Conservation (phyloP, 306 rosid genomes). For the Styphnolobium japonicum region DNA sequence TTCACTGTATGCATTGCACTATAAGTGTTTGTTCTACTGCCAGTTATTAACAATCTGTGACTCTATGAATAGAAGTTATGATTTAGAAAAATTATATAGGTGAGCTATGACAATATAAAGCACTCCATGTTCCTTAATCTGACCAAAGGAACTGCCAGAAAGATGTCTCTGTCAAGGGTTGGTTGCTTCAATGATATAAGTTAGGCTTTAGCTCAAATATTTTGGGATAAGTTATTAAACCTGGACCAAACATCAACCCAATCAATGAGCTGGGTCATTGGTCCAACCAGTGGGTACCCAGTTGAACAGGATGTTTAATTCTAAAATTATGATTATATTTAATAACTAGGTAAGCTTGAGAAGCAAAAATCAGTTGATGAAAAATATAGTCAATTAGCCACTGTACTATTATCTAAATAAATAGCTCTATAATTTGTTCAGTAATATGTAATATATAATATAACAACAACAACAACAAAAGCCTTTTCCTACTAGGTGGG, state of each 20-base stretch:
- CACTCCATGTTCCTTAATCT: not conserved
- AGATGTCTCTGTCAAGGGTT: not conserved
- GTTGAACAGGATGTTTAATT: not conserved
- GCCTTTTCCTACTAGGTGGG: too few relatives aligned
- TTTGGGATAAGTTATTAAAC: not conserved
- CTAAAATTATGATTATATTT: too few relatives aligned
- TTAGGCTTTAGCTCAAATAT: slow-evolving; percentile 4
- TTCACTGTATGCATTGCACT: not conserved
- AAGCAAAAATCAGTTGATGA: too few relatives aligned
- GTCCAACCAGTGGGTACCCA: not conserved
- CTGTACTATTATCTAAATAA: too few relatives aligned
- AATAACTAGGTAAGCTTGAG: too few relatives aligned
- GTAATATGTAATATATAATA: too few relatives aligned
- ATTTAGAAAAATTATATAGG: not conserved
- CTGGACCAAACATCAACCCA: not conserved
- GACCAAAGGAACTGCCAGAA: not conserved
- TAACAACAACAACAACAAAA: too few relatives aligned
- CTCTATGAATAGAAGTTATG: not conserved
- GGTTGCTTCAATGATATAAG: slow-evolving; percentile 3
- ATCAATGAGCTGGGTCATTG: not conserved
- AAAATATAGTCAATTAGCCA: too few relatives aligned
- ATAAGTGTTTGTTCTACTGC: not conserved
- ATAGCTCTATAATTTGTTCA: too few relatives aligned
- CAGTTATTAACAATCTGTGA: not conserved
- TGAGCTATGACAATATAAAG: not conserved